These are phyloP conservation scores for Prunella vulgaris DNA, from an alignment of 257 asterid species.

Conservation along the genomic window DNA sequence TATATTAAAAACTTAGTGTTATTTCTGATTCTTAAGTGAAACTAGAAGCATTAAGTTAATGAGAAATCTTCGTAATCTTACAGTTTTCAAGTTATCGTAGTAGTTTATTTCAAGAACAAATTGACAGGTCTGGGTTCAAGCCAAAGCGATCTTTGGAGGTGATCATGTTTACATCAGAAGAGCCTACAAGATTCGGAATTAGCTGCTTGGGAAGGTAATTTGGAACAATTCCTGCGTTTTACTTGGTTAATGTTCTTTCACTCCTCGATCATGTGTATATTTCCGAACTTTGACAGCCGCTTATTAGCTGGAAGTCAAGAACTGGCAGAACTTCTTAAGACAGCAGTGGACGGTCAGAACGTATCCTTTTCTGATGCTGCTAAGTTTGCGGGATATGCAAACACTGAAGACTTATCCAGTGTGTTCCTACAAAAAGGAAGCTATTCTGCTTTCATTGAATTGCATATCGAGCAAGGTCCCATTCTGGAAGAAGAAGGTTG, in stretches of 20 bases:
- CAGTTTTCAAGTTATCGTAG: not conserved
- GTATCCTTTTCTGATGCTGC: slow-evolving; percentile 72
- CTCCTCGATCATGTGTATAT: not conserved
- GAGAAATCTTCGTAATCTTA: not conserved
- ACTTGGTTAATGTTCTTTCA: not conserved
- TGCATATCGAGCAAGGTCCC: slow-evolving; percentile 99
- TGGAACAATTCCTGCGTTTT: not conserved
- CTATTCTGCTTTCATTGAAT: slow-evolving; percentile 72
- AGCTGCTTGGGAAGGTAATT: slow-evolving; percentile 93
- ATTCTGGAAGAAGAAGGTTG: slow-evolving; percentile 91
- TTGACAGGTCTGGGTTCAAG: slow-evolving; percentile 69
- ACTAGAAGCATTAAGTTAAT: not conserved
- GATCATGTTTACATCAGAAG: slow-evolving; percentile 97
- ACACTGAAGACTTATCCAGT: slow-evolving; percentile 46
- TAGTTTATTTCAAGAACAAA: not conserved
- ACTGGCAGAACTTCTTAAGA: slow-evolving; percentile 56
- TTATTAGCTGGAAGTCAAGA: slow-evolving; percentile 75
- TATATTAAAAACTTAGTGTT: too few species aligned
- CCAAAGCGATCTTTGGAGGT: slow-evolving; percentile 91
- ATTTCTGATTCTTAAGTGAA: too few species aligned
- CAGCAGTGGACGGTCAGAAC: slow-evolving; percentile 58
- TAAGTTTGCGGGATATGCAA: slow-evolving; percentile 58
- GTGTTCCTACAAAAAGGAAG: slow-evolving; percentile 66
- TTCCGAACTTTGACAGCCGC: slow-evolving; percentile 61
- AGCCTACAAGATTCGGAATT: slow-evolving; percentile 96